Evolutionary conservation across 2,329 filamentous ascomycete genomes (phyloP).

Genomic region (Alternaria brassicae): DNA sequence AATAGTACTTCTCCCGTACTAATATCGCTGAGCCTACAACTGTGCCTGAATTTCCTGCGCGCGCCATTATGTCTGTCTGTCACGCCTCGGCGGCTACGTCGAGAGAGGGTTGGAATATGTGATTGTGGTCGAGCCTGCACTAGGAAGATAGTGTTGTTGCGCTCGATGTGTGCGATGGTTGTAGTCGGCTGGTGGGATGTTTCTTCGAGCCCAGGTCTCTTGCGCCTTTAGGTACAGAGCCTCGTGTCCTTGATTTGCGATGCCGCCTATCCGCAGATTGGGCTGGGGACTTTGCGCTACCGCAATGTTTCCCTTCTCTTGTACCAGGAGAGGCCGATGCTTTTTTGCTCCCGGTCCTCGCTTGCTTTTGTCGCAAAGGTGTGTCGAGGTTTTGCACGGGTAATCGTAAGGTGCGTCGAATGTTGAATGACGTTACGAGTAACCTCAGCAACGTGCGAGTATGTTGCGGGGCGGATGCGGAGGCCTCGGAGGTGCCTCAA

Average conservation of each 20-base stretch:
- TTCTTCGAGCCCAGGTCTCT: not conserved
- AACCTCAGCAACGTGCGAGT: conserved; percentile 14
- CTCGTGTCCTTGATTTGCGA: conserved; percentile 4
- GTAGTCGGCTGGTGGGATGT: not conserved
- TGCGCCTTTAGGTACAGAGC: not conserved
- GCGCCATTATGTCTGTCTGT: conserved; percentile 43
- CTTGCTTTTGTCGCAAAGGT: not conserved
- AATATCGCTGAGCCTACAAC: conserved; percentile 51
- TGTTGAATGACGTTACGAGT: conserved; percentile 25
- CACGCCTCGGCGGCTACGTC: conserved; percentile 1
- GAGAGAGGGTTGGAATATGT: not conserved
- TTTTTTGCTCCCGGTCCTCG: not conserved
- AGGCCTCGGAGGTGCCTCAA: conserved; percentile 21
- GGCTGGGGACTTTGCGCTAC: conserved; percentile 21
- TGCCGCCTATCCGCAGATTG: conserved; percentile 18
- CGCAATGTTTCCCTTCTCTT: conserved; percentile 8
- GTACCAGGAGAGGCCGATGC: not conserved
- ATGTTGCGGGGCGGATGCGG: conserved; percentile 20
- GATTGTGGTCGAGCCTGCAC: not conserved
- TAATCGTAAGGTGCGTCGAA: conserved; percentile 8
- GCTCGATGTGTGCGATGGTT: not conserved
- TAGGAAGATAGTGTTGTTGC: not conserved
- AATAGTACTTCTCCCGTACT: conserved; percentile 64
- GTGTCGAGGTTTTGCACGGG: conserved; percentile 1
- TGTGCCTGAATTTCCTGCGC: conserved; percentile 41